Conservation (phyloP, 768 basidiomycete species). For the Kwoniella dendrophila region DNA sequence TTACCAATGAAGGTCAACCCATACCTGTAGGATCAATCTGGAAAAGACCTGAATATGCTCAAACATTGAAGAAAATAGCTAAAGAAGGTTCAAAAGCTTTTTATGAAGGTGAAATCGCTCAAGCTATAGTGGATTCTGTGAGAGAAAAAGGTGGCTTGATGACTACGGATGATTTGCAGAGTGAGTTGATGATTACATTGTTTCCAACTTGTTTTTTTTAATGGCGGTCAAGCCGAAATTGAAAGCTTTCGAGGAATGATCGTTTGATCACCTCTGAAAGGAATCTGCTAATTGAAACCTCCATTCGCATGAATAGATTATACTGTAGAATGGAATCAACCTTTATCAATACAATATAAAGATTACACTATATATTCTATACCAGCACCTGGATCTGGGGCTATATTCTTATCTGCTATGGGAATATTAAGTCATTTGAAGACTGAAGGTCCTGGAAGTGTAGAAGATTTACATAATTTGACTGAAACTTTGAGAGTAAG, state of each 20-base stretch:
- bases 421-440: conserved; percentile 74
- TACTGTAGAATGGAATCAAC: conserved; percentile 66
- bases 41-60: conserved; percentile 61
- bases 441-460: conserved; percentile 55
- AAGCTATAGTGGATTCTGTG: conserved; percentile 72
- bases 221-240: too few species aligned
- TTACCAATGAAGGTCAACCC: conserved; percentile 30
- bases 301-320: conserved; percentile 66
- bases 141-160: conserved; percentile 75
- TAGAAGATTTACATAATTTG: conserved; percentile 71
- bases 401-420: conserved; percentile 82
- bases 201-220: neutral
- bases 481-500: conserved; percentile 73
- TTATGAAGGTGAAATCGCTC: conserved; percentile 80
- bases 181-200: conserved; percentile 22
- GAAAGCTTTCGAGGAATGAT: neutral
- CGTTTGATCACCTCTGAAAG: too few species aligned
- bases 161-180: conserved; percentile 64
- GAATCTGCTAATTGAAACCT: too few species aligned
- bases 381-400: conserved; percentile 76
- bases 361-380: conserved; percentile 77
- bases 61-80: conserved; percentile 73
- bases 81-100: conserved; percentile 75
- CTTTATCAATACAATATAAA: conserved; percentile 73
- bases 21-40: conserved; percentile 22